phyloP scores from a whole-genome alignment of 768 basidiomycete species.

The Rhodotorula kratochvilovae region DNA sequence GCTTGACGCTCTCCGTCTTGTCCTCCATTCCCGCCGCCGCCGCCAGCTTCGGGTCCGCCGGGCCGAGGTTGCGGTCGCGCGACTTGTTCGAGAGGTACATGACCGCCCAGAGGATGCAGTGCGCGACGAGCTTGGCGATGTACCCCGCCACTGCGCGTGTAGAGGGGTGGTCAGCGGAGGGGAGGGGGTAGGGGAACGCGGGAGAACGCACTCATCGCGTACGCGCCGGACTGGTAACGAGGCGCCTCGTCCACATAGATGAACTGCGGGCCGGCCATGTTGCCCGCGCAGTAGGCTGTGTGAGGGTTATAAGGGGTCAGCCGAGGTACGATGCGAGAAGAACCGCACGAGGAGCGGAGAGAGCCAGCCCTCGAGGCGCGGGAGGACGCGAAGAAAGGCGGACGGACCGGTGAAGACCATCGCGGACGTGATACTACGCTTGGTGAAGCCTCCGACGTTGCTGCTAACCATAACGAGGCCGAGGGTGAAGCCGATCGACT shows the following conservation, averaged over 20 bases:
- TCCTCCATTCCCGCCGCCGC: slow-evolving; percentile 48
- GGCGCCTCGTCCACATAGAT: slow-evolving; percentile 44
- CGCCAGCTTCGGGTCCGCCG: slow-evolving; percentile 43
- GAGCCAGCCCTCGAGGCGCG: too few relatives aligned
- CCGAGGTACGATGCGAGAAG: too few relatives aligned
- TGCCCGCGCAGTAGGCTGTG: background rate
- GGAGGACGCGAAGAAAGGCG: too few relatives aligned
- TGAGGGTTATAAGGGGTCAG: too few relatives aligned
- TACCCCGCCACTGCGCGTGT: slow-evolving; percentile 10
- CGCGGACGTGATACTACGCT: slow-evolving; percentile 40
- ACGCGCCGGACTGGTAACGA: slow-evolving; percentile 38
- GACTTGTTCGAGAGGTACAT: slow-evolving; percentile 46
- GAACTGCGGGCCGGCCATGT: slow-evolving; percentile 40
- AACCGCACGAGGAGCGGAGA: too few relatives aligned
- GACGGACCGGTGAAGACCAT: slow-evolving; percentile 47
- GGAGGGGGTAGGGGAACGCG: slow-evolving; percentile 27
- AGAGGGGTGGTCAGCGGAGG: background rate
- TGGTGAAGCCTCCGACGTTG: slow-evolving; percentile 35
- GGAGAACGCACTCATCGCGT: slow-evolving; percentile 17
- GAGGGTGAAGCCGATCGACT: background rate
- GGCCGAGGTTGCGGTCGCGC: slow-evolving; percentile 42
- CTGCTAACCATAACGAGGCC: slow-evolving; percentile 48
- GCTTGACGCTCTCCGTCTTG: slow-evolving; percentile 43
- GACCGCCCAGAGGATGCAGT: slow-evolving; percentile 16
- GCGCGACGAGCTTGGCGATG: slow-evolving; percentile 21